Base-by-base conservation (phyloP, 2,329 filamentous ascomycete genomes). In the Colletotrichum godetiae region DNA sequence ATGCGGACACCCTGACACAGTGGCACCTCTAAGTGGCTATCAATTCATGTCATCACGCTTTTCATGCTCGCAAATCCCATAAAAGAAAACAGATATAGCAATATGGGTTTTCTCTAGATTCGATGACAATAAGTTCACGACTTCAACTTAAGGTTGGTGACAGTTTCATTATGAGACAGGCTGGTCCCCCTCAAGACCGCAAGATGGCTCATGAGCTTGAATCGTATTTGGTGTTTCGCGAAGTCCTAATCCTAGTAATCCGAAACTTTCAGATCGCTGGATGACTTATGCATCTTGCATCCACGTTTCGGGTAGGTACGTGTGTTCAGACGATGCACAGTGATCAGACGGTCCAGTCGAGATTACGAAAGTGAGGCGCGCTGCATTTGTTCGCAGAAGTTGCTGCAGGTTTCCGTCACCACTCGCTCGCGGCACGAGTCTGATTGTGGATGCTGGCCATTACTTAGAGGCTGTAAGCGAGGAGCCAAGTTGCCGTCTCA, bases 281-380 rank as follows among this genome's bases (percentile, higher is more conserved):
- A 24, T 37, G 49, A n/a, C 27, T 71, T 49, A 66, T 66, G 71
- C 71, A 66, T 27, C 71, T 53, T 60, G 49, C 58, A 60, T 31
- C 52, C 46, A 29, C 52, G 70, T 73, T 73, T 70, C 37, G 19
- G 24, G 22, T 57, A 15, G 6, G 10, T 1, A 22, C 5, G n/a
- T 8, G 12, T 19, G 12, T 62, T 66, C 60, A 56, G 71, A 73
- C 46, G 71, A 66, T 56, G 19, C 2, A 11, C 13, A 4, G 15
- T 53, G 4, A 31, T 49, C 52, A 13, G 61, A 55, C 31, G 52
- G 29, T 5, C 37, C 3, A 33, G n/a, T 22, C n/a, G 3, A 24
- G 29, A n/a, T 10, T 33, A 24, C 7, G 27, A n/a, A 49, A 49
- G 8, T 22, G 42, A 22, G 42, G 42, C 42, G 19, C 7, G 42